Evolutionary conservation across 345 rosid species (phyloP).

Genomic region (Corymbia maculata): DNA sequence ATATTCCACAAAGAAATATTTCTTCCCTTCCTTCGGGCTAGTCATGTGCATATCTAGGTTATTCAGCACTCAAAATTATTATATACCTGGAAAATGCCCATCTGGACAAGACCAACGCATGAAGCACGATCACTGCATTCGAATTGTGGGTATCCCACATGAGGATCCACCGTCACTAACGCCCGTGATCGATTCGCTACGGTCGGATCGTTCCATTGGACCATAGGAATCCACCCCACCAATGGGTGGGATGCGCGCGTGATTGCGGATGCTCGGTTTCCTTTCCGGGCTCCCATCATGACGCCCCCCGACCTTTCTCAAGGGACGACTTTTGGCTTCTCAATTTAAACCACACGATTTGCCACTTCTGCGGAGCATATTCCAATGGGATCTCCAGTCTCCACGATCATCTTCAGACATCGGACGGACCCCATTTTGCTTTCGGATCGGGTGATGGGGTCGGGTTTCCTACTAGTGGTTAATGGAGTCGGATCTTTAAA

Average conservation of each 20-base stretch:
- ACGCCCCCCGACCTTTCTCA: background rate
- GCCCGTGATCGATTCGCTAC: too few relatives aligned
- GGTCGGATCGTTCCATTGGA: too few relatives aligned
- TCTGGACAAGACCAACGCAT: fast-evolving
- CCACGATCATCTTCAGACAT: background rate
- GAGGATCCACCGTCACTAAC: background rate
- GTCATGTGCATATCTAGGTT: background rate
- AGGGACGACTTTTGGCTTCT: background rate
- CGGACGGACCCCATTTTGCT: background rate
- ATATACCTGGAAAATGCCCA: fast-evolving
- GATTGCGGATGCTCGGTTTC: background rate
- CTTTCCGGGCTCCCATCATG: background rate
- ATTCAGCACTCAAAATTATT: background rate
- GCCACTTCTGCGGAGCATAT: background rate
- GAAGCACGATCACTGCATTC: background rate
- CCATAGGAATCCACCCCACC: background rate
- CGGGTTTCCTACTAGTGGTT: background rate
- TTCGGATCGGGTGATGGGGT: background rate
- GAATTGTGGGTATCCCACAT: background rate
- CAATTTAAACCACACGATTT: background rate
- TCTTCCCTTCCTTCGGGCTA: background rate
- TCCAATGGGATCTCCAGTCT: background rate
- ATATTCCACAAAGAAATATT: background rate
- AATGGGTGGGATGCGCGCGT: background rate
- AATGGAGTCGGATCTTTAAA: background rate